Base-by-base conservation (phyloP, 768 basidiomycete species). In the Suillus variegatus region DNA sequence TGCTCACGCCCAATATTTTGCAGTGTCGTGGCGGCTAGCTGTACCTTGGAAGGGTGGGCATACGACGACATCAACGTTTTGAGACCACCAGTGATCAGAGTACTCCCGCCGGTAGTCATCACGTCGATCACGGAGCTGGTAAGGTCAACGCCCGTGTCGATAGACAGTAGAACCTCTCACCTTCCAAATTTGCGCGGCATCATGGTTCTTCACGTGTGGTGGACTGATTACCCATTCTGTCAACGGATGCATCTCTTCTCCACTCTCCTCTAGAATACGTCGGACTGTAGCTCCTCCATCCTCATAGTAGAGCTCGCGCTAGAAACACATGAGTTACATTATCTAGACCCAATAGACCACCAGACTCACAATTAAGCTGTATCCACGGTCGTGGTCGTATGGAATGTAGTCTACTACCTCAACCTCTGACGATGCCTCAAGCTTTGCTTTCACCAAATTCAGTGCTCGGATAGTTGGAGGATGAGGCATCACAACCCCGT, bases 401-500 rank as follows among this genome's bases (percentile, higher is more conserved):
- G 81, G 78, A 18, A 41, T 32, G 62, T 81, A 84, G 40, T 75
- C 73, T 14, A 78, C 66, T 60, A 82, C 75, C 63, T 77, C 79
- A 54, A 76, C 79, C 61, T 67, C 73, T 4, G 72, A 66, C 9
- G 78, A 75, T 0, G 71, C 73, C 40, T 68, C 68, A 44, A 85
- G 69, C 20, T 77, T 81, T 28, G 67, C 73, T 66, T 77, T 80
- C 8, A 73, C 69, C 20, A 76, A 64, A 28, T 78, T 69, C 64
- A 86, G 65, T 6, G 81, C 84, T 8, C 84, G 76, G 8, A 68
- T 60, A 40, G 80, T 70, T 0, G 84, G 84, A 25, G 84, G 81
- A 10, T 78, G 76, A 5, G 84, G 82, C 43, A 71, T 64, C 1
- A 80, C 78, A 3, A 78, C 67, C 3, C 69, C 76, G 61, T 85